Base-by-base conservation (phyloP, 2,329 filamentous ascomycete species). In the Calonectria hongkongensis region DNA sequence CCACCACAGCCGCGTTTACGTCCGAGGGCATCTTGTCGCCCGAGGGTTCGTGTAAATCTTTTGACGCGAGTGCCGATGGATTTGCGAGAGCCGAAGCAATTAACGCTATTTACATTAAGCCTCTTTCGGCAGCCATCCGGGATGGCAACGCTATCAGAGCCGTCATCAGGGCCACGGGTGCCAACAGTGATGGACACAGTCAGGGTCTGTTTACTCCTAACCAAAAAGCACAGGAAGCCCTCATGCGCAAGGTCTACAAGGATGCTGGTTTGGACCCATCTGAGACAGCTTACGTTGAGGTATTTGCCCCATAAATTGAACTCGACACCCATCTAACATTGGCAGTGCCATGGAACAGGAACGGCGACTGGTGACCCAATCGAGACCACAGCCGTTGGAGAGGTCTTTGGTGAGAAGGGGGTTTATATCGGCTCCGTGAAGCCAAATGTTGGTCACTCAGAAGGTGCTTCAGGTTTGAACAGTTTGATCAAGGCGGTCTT, bases 1-100 rank as follows among this genome's bases (percentile, higher is more conserved):
- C 77, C 1, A 68, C 78, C 18, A 73, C 71, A 1, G 75, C 76
- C 0, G 73, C 73, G 36, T 74, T 81, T 74, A 50, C 76, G 0
- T 74, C 77, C 3, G 64, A 78, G 39, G 79, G 79, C 16, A 74
- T 81, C 1, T 75, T 83, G 1, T 79, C 77, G 0, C 75, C 81
- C 0, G 73, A 72, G 18, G 78, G 79, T 9, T 75, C 70, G 0
- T 81, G 77, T 68, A 75, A 80, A 25, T 81, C 79, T 13, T 87
- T 85, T 62, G 86, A 87, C 67, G 77, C 81, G 12, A 73, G 75
- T 6, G 88, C 86, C 2, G 80, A 87, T 67, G 88, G 88, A 0
- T 90, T 88, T 68, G 86, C 81, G 0, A 81, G 87, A 13, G 87
- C 84, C 2, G 88, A 90, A 72, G 88, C 85, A 3, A 77, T 85